Percentiles rank a stretch among this genome's conserved stretches.
phyloP scores from a whole-genome alignment of 2,329 filamentous ascomycete genomes.

The Fusarium nurragi region DNA sequence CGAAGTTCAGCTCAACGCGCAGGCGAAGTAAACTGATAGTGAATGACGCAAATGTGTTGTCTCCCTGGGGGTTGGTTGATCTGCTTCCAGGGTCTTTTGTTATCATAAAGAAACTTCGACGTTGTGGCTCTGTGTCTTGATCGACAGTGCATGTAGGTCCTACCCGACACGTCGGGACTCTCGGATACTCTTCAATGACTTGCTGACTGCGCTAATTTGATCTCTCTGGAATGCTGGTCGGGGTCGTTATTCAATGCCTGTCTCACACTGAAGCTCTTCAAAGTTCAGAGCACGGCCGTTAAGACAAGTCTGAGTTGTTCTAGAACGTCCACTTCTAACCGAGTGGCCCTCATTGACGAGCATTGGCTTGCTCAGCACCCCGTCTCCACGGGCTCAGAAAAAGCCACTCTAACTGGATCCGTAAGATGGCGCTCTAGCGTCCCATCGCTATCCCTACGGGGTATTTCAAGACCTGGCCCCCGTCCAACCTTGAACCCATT shows the following conservation, averaged over 20 bases:
- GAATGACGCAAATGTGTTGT: slow-evolving; percentile 1
- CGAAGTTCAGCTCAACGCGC: background rate
- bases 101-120: background rate
- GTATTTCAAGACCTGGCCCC: slow-evolving; percentile 26
- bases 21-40: background rate
- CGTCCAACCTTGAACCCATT: background rate
- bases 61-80: background rate
- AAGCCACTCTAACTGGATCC: slow-evolving; percentile 9
- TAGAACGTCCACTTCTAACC: slow-evolving; percentile 1
- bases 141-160: background rate
- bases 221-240: background rate
- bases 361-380: background rate
- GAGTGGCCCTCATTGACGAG: background rate
- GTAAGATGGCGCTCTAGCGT: background rate
- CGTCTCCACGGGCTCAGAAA: background rate
- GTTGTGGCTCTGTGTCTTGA: background rate
- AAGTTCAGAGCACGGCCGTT: background rate
- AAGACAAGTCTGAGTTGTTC: background rate
- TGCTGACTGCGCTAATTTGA: background rate
- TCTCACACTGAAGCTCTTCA: background rate
- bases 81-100: background rate
- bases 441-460: slow-evolving; percentile 15
- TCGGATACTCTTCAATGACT: background rate
- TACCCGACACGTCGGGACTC: background rate
- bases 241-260: background rate